Conservation (phyloP, 2,329 filamentous ascomycete genomes). For the Rasamsonia emersonii region DNA sequence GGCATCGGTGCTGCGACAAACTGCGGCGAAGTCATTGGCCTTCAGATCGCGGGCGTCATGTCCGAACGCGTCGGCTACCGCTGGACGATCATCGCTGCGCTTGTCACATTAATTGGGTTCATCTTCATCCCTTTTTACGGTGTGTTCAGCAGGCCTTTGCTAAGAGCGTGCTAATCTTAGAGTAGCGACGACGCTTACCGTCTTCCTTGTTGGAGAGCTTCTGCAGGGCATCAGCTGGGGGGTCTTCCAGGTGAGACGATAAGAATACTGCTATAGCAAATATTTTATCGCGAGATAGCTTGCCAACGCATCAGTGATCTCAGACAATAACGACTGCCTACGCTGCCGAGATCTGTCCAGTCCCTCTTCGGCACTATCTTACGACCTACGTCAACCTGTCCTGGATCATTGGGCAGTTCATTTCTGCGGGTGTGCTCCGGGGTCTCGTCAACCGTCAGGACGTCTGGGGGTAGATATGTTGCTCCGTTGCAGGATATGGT, state of each 20-base stretch:
- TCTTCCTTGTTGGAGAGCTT: slow-evolving; percentile 28
- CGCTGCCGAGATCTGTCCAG: slow-evolving; percentile 30
- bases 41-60: slow-evolving; percentile 13
- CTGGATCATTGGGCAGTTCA: slow-evolving; percentile 34
- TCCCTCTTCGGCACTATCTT: slow-evolving; percentile 23
- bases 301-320: no score
- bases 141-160: slow-evolving; percentile 1
- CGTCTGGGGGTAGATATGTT: slow-evolving; percentile 31
- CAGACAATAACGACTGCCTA: slow-evolving; percentile 28
- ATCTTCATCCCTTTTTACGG: slow-evolving; percentile 1
- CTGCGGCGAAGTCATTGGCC: slow-evolving; percentile 22
- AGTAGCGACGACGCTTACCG: slow-evolving; percentile 22
- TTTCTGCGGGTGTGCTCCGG: slow-evolving; percentile 27
- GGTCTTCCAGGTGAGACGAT: slow-evolving; percentile 17
- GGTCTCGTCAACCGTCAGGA: slow-evolving; percentile 17
- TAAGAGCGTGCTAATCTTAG: background rate
- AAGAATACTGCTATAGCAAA: no score
- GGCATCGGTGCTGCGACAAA: slow-evolving; percentile 25
- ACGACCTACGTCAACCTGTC: slow-evolving; percentile 33
- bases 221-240: slow-evolving; percentile 34
- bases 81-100: slow-evolving; percentile 11
- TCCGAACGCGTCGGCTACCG: slow-evolving; percentile 14
- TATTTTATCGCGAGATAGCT: no score
- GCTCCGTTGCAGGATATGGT: no score
- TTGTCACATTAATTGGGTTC: background rate